Evolutionary conservation across 176 grass and related monocot species (phyloP), one percentile per base, ranked within the genome.

Genomic region (Canna indica): DNA sequence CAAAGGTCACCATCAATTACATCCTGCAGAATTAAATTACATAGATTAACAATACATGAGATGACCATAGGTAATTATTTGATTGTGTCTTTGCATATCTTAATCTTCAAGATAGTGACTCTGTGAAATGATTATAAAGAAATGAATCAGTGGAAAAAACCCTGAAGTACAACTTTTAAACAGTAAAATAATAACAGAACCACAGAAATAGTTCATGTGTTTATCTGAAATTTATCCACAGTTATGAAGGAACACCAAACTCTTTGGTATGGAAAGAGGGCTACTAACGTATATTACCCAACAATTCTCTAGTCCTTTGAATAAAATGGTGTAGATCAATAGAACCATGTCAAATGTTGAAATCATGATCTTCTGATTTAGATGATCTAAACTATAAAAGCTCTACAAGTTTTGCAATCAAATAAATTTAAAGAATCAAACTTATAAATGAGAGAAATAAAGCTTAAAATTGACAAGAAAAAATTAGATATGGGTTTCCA

Each of bases 1-100:
- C 95, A 99, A 11, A 97, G 86, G 79, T 97, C 93, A 36, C 93
- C 93, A 57, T 97, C 93, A 69, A 97, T 97, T 7, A 97, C 93
- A 79, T 97, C 93, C 93, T 92, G 77, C 71, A 85, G 71, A 81
- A n/a, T n/a, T n/a, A n/a, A n/a, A 74, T 64, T 39, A 9, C 56
- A 72, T 38, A 11, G 10, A 77, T 58, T 26, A 77, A 12, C 7
- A 58, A 9, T 3, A 79, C 10, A 68, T 66, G 24, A 67, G n/a
- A 69, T 72, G 38, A 76, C 26, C 24, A 64, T 59, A 33, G 26
- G 50, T 46, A 4, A 78, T 20, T 33, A 38, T 39, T n/a, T 11
- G 13, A 53, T 34, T 56, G 22, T 29, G 11, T 7, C 2, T 4
- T 44, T 44, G n/a, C 30, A 67, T 12, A 34, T 65, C 24, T 59